These are phyloP conservation scores for Phytophthora sojae DNA, from an alignment of 352 stramenopile species.

Conservation along the genomic window DNA sequence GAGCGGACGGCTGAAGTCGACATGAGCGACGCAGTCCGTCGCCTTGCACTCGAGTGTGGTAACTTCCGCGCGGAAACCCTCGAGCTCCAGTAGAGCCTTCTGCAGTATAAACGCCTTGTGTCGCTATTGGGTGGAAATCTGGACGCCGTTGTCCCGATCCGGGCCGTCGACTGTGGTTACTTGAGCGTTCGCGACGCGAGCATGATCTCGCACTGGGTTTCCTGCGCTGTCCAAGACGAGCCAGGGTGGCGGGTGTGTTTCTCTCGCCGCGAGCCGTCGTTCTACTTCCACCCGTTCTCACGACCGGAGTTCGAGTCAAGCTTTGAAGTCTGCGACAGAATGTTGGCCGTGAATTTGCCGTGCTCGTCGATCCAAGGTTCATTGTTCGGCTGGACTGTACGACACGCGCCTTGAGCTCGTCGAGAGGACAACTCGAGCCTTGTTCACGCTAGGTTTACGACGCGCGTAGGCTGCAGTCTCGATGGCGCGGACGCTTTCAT, in stretches of 20 bases:
- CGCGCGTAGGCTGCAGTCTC: too few species aligned
- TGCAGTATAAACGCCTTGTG: neutral
- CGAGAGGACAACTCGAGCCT: too few species aligned
- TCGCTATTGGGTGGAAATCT: neutral
- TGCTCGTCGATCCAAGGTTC: too few species aligned
- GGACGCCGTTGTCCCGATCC: too few species aligned
- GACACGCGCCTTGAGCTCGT: too few species aligned
- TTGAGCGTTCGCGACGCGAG: neutral
- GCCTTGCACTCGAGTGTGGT: neutral
- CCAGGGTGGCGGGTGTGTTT: constrained; percentile 17
- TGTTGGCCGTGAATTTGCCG: too few species aligned
- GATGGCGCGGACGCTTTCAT: too few species aligned
- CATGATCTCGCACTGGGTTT: neutral
- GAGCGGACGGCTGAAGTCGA: neutral
- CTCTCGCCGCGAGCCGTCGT: constrained; percentile 24
- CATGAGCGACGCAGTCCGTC: neutral
- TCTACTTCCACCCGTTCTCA: constrained; percentile 35
- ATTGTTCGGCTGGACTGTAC: too few species aligned
- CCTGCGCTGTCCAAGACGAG: neutral
- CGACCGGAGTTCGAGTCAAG: constrained; percentile 15
- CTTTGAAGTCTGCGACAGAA: too few species aligned
- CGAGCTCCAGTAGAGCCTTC: neutral
- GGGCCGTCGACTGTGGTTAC: too few species aligned
- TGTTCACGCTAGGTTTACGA: too few species aligned
- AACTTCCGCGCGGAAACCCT: neutral